Conservation (phyloP, 768 basidiomycete species). For the Lactarius sp. region DNA sequence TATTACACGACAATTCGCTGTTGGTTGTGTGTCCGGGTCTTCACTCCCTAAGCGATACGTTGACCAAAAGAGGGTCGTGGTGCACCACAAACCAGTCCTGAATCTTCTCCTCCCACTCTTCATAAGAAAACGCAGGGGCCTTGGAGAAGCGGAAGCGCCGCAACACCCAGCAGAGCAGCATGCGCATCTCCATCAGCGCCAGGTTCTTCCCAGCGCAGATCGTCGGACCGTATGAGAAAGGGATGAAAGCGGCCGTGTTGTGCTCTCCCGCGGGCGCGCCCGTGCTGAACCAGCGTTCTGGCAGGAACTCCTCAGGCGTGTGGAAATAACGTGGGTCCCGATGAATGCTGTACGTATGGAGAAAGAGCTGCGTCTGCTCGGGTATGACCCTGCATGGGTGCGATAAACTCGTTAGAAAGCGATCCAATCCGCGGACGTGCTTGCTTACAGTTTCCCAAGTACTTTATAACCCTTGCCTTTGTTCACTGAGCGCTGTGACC, state of each 20-base stretch:
- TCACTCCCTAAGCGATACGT: constrained; percentile 7
- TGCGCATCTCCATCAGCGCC: constrained; percentile 40
- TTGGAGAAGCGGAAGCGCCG: constrained; percentile 33
- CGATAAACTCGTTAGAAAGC: background rate
- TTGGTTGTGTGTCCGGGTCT: background rate
- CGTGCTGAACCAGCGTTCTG: constrained; percentile 17
- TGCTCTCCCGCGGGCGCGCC: constrained; percentile 22
- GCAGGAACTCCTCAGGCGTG: constrained; percentile 19
- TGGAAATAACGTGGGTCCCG: constrained; percentile 19
- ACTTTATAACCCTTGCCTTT: constrained; percentile 33
- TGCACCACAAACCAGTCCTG: constrained; percentile 20
- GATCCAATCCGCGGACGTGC: background rate
- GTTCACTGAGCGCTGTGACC: constrained; percentile 40
- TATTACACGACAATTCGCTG: background rate
- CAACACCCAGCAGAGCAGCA: constrained; percentile 37
- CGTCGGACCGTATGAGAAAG: constrained; percentile 41
- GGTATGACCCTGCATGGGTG: constrained; percentile 8
- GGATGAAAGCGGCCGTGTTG: constrained; percentile 37
- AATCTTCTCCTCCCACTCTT: constrained; percentile 13
- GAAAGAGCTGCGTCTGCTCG: constrained; percentile 18
- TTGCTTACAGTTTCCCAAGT: constrained; percentile 10
- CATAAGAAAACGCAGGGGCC: background rate
- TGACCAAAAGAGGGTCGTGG: constrained; percentile 4
- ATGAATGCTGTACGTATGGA: constrained; percentile 24
- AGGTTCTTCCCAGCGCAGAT: constrained; percentile 43